phyloP scores from a whole-genome alignment of 73 alveolate species.

The Tetrahymena thermophila region DNA sequence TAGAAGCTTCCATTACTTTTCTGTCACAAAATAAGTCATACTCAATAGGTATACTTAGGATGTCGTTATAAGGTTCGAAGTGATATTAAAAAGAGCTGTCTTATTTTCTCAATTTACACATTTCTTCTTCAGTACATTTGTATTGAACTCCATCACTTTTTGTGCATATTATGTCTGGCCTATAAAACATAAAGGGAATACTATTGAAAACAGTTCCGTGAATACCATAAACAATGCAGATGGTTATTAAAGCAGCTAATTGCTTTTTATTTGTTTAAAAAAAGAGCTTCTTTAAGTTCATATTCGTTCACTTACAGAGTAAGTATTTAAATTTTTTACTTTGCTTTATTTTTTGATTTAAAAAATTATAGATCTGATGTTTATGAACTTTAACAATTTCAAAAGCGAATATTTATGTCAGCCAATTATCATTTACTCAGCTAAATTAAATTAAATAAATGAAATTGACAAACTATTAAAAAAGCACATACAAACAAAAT shows the following conservation, averaged over 20 bases:
- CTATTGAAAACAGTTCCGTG: not conserved
- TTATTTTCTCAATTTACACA: not conserved
- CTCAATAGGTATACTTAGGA: not conserved
- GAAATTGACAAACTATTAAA: not conserved
- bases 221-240: not conserved
- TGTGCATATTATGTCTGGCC: not conserved
- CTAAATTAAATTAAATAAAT: too few relatives aligned
- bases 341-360: not conserved
- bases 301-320: not conserved
- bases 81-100: not conserved
- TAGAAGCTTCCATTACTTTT: not conserved
- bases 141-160: not conserved
- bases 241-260: not conserved
- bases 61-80: not conserved
- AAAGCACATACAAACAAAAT: too few relatives aligned
- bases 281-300: not conserved
- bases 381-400: not conserved
- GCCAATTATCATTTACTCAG: not conserved
- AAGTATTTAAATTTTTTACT: not conserved
- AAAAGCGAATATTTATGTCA: not conserved
- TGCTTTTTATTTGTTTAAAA: not conserved
- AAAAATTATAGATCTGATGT: not conserved
- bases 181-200: not conserved
- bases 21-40: not conserved
- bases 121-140: not conserved